phyloP scores from a whole-genome alignment of 495 filamentous ascomycete species.

The Talaromyces wortmannii region DNA sequence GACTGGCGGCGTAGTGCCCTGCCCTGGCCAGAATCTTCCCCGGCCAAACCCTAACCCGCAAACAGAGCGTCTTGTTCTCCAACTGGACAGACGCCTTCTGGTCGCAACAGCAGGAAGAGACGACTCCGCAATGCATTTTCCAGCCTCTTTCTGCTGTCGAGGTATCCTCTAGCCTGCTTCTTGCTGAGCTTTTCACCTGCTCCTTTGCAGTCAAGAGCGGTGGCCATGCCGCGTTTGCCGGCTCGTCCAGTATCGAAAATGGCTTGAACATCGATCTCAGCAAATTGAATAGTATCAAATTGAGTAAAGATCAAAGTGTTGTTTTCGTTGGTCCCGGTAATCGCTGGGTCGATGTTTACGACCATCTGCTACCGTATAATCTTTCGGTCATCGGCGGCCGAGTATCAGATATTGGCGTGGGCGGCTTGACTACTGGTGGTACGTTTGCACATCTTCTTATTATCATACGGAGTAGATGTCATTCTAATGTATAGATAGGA shows the following conservation, averaged over 20 bases:
- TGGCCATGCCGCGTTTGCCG: conserved; percentile 27
- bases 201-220: conserved; percentile 38
- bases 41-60: background rate
- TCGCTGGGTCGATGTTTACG: conserved; percentile 39
- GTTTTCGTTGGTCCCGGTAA: conserved; percentile 21
- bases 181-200: conserved; percentile 12
- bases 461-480: background rate
- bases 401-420: conserved; percentile 45
- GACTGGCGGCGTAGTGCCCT: background rate
- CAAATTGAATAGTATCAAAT: conserved; percentile 32
- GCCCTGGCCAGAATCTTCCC: background rate
- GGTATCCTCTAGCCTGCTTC: conserved; percentile 13
- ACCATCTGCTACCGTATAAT: conserved; percentile 36
- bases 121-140: conserved; percentile 18
- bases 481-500: conserved; percentile 12
- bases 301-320: conserved; percentile 23
- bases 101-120: conserved; percentile 37
- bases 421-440: conserved; percentile 39
- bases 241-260: conserved; percentile 19
- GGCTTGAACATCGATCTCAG: conserved; percentile 43
- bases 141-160: conserved; percentile 10
- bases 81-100: conserved; percentile 29
- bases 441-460: background rate
- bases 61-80: conserved; percentile 8
- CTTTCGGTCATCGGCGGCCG: conserved; percentile 50